phyloP scores from a whole-genome alignment of 306 rosid species.

The Alnus rubra region DNA sequence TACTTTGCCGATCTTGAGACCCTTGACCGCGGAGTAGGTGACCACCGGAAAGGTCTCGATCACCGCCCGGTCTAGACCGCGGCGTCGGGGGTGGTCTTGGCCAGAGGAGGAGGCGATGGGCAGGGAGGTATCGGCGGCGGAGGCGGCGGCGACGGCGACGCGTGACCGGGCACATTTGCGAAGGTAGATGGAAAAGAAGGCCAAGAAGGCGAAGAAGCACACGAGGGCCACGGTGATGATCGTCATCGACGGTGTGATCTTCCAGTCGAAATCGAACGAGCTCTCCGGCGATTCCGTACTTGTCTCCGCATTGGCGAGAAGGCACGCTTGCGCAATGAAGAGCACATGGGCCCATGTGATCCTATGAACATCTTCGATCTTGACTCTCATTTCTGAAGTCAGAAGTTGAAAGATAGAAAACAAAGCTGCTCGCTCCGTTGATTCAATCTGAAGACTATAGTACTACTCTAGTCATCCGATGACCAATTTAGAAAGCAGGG shows the following conservation, averaged over 20 bases:
- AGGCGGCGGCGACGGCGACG: not conserved
- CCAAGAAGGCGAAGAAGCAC: not conserved
- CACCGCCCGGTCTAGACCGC: slow-evolving; percentile 48
- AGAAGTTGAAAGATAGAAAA: too few relatives aligned
- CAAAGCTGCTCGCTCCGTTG: not conserved
- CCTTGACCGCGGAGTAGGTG: slow-evolving; percentile 57
- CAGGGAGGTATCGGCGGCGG: too few relatives aligned
- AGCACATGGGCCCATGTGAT: not conserved
- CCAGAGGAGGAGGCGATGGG: too few relatives aligned
- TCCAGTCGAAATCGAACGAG: not conserved
- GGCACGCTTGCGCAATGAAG: not conserved
- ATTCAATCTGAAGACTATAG: not conserved
- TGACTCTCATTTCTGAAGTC: not conserved
- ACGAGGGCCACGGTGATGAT: not conserved
- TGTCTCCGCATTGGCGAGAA: not conserved
- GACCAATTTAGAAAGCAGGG: too few relatives aligned
- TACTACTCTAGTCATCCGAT: too few relatives aligned
- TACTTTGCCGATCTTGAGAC: slow-evolving; percentile 49
- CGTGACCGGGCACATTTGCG: not conserved
- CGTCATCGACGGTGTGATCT: not conserved
- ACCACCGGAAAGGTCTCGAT: slow-evolving; percentile 57
- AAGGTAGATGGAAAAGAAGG: not conserved
- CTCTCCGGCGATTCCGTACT: not conserved
- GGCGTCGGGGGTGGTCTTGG: slow-evolving; percentile 2
- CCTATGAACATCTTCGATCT: not conserved